Evolutionary conservation across 2,329 filamentous ascomycete species (phyloP), one percentile per base, ranked within the genome.

Genomic region (Pyrenophora seminiperda): DNA sequence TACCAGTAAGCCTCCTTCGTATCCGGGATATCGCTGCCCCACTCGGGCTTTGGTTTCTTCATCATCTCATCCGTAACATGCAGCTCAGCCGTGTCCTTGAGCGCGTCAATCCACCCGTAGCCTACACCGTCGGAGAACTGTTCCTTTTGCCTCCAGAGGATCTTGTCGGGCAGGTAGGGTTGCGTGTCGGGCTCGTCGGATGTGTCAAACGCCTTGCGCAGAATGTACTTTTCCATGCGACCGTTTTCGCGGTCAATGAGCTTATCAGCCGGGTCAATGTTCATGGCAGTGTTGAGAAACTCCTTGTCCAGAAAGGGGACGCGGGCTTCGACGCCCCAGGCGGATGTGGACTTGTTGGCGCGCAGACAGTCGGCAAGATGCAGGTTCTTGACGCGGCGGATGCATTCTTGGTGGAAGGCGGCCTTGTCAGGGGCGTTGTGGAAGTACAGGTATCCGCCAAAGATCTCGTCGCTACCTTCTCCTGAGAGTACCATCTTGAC

Each of bases 1-100:
- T 99, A 99, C 94, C 94, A 99, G 82, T 85, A 92, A 77, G 91
- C 94, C 79, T 99, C 94, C 83, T 99, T 99, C 70, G 88, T 92
- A 70, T 97, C 92, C 7, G 94, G 95, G 56, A 96, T 84, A 70
- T 99, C 95, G 67, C 79, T 77, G 41, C 91, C 93, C 95, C 95
- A 99, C 75, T 97, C 91, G 10, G 90, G 84, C 83, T 96, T 97
- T 58, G 94, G 93, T 84, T 95, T 93, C 82, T 92, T 92, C 89
- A 99, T 91, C 89, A 97, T 91, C 81, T 97, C 93, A 70, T 99
- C 93, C 14, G 90, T 96, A 47, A 99, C 88, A 49, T 94, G 85
- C 59, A 86, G 75, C 77, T 95, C 91, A 27, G 94, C 94, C 68
- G 88, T 90, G 76, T 97, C 94, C 83, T 97, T 97, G 67, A 99